Evolutionary conservation across 2,329 filamentous ascomycete genomes (phyloP).

Genomic region (Aspergillus pseudonomiae): DNA sequence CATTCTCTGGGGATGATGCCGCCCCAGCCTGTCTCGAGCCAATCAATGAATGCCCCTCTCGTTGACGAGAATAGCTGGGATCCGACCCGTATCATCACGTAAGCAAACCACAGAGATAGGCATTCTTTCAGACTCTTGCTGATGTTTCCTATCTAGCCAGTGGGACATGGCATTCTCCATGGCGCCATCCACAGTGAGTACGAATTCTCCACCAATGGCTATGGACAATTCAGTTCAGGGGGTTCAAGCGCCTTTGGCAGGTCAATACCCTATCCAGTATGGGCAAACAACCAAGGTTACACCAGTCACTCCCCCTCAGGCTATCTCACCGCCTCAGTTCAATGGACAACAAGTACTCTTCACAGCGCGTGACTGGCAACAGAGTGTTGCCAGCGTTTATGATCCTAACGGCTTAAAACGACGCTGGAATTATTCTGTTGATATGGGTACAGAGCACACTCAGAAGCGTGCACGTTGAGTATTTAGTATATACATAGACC

Average conservation of each 20-base stretch:
- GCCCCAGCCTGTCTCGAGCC: slow-evolving; percentile 37
- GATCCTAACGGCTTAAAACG: slow-evolving; percentile 50
- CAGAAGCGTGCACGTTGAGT: slow-evolving; percentile 39
- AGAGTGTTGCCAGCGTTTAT: slow-evolving; percentile 52
- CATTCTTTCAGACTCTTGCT: background rate
- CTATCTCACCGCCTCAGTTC: slow-evolving; percentile 38
- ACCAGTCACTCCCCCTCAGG: slow-evolving; percentile 33
- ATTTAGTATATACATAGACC: background rate
- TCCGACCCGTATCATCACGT: slow-evolving; percentile 87
- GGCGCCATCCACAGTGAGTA: slow-evolving; percentile 51
- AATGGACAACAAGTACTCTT: slow-evolving; percentile 42
- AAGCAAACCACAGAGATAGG: slow-evolving; percentile 43
- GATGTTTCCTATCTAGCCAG: slow-evolving; percentile 60
- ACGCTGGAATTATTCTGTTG: slow-evolving; percentile 45
- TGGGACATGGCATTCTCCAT: slow-evolving; percentile 95
- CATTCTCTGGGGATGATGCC: slow-evolving; percentile 56
- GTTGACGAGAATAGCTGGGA: slow-evolving; percentile 77
- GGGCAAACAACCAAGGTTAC: slow-evolving; percentile 33
- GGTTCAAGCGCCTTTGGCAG: slow-evolving; percentile 29
- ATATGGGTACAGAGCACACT: slow-evolving; percentile 32
- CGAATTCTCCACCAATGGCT: slow-evolving; percentile 47
- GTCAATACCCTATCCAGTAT: slow-evolving; percentile 42
- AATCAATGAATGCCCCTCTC: slow-evolving; percentile 59
- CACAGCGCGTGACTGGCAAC: slow-evolving; percentile 51
- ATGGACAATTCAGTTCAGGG: slow-evolving; percentile 32